These are phyloP conservation scores for Podila minutissima DNA, from an alignment of 192 early-diverging fungal species.

Conservation along the genomic window DNA sequence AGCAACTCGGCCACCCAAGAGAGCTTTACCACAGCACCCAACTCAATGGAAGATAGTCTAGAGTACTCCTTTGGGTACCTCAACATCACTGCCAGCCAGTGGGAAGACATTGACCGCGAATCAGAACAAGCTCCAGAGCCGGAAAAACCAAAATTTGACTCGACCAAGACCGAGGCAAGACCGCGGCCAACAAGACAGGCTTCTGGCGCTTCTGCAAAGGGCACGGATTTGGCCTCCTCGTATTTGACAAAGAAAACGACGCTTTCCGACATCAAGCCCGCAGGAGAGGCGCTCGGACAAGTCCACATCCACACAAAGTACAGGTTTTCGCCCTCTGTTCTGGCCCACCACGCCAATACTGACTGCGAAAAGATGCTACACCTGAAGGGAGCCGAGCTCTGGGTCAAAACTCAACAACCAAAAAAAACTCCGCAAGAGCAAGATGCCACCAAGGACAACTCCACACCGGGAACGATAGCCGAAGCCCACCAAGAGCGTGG, in stretches of 20 bases:
- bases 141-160: background rate
- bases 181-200: too few relatives aligned
- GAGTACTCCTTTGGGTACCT: background rate
- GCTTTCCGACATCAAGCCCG: background rate
- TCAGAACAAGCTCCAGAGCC: background rate
- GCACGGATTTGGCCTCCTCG: too few relatives aligned
- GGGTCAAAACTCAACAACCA: background rate
- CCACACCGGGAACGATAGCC: background rate
- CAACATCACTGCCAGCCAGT: background rate
- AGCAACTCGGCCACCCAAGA: too few relatives aligned
- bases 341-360: conserved; percentile 39
- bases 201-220: too few relatives aligned
- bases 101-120: background rate
- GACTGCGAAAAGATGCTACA: conserved; percentile 48
- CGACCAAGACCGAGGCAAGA: background rate
- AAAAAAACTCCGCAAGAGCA: background rate
- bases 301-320: background rate
- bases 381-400: conserved; percentile 29
- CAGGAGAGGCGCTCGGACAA: background rate
- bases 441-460: background rate
- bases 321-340: conserved; percentile 38
- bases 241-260: background rate
- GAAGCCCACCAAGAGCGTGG: conserved; percentile 28
- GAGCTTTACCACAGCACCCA: background rate
- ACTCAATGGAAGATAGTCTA: background rate